Base-by-base conservation (phyloP, 257 asterid species). In the Nicotiana knightiana region DNA sequence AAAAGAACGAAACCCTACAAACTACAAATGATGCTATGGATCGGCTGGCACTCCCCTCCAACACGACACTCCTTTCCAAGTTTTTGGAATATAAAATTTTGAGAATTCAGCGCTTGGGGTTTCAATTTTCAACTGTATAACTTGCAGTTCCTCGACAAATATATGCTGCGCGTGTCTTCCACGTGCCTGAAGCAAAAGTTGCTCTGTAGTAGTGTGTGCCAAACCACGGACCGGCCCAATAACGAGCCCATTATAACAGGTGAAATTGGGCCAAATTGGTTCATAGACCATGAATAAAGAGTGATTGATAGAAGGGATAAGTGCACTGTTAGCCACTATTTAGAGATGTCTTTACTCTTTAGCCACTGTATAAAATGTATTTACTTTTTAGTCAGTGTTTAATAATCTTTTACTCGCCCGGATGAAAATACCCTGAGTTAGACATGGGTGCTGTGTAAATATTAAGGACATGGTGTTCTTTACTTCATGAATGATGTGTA, bases 1-100 rank as follows among this genome's bases (percentile, higher is more conserved):
- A 28, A 37, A 66, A 66, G 6, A 79, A 5, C 26, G 12, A 64
- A 79, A 79, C 75, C 75, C 82, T 79, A 79, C 61, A 79, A 79
- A 79, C 15, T 61, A 28, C 0, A 3, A 79, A 79, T 24, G 75
- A 43, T 79, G 32, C 77, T 58, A 6, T 17, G 80, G 80, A 75
- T 75, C 80, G 43, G 63, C 16, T 51, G 13, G 7, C 17, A 46
- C 79, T 3, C 79, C 21, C 6, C 11, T 1, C 51, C 51, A 0
- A 43, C 51, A 43, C 51, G 12, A 53, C 18, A 53, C 18, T 59
- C 46, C 75, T 62, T 79, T 62, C 12, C 68, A 35, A 79, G 82
- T 61, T 79, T 79, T 79, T 24, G 82, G 58, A 57, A 39, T 39
- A 18, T 11, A 77, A 2, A 58, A 33, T 21, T 37, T 39, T 18